These are phyloP conservation scores for Ogataea degrootiae DNA, from an alignment of 805 yeast species.

Conservation along the genomic window DNA sequence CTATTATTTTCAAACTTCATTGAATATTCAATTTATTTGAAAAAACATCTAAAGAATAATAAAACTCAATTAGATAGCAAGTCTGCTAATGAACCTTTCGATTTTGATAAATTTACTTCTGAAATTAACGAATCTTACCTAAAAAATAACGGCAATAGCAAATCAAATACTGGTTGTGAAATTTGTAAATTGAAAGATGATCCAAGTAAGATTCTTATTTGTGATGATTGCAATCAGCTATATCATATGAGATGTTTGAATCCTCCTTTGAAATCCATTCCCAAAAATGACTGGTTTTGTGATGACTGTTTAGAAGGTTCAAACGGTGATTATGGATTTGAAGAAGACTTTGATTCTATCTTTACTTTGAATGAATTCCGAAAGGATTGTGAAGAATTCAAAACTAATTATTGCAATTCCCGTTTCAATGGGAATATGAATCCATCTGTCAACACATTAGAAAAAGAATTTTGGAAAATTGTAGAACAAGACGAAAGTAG, in stretches of 20 bases:
- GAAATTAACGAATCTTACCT: slow-evolving; percentile 33
- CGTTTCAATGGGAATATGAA: slow-evolving; percentile 25
- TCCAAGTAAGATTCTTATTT: slow-evolving; percentile 47
- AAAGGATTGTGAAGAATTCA: slow-evolving; percentile 47
- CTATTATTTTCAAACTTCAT: slow-evolving; percentile 11
- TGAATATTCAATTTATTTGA: slow-evolving; percentile 17
- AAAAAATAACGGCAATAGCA: slow-evolving; percentile 2
- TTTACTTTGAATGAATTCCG: slow-evolving; percentile 49
- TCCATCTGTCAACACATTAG: slow-evolving; percentile 45
- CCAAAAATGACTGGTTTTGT: slow-evolving; percentile 72
- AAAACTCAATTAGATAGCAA: slow-evolving; percentile 8
- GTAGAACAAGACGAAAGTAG: slow-evolving; percentile 18
- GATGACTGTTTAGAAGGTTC: slow-evolving; percentile 74
- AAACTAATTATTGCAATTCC: slow-evolving; percentile 36
- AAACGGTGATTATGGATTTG: slow-evolving; percentile 84
- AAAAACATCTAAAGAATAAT: slow-evolving; percentile 4
- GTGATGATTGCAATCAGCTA: slow-evolving; percentile 70
- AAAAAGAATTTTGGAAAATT: slow-evolving; percentile 61
- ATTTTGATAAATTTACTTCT: slow-evolving; percentile 13
- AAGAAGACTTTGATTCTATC: slow-evolving; percentile 53
- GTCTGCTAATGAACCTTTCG: slow-evolving; percentile 6
- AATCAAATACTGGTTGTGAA: slow-evolving; percentile 19
- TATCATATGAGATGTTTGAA: slow-evolving; percentile 67
- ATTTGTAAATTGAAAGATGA: slow-evolving; percentile 44
- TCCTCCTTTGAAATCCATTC: slow-evolving; percentile 49